A percentile compares a stretch with the other conserved stretches of the same genome.
Conservation (phyloP, 2,329 filamentous ascomycete genomes). For the Westerdykella ornata region DNA sequence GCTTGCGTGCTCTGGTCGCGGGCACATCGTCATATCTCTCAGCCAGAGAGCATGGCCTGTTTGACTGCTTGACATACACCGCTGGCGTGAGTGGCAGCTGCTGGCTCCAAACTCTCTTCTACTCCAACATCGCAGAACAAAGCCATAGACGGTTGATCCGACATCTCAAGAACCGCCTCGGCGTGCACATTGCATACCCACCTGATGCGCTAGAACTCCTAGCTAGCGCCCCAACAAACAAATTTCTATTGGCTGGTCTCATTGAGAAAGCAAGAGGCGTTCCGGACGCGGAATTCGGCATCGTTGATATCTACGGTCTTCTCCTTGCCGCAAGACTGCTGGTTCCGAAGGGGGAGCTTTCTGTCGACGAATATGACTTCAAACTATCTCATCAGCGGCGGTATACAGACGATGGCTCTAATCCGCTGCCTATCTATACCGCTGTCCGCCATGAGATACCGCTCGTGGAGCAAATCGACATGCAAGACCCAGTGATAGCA, state of each 20-base stretch:
- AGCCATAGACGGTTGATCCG: conserved; percentile 65
- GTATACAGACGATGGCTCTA: conserved; percentile 67
- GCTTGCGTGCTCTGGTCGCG: conserved; percentile 80
- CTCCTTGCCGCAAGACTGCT: conserved; percentile 77
- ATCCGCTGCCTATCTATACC: conserved; percentile 91
- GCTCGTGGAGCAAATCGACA: conserved; percentile 45
- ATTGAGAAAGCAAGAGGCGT: conserved; percentile 89
- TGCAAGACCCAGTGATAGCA: conserved; percentile 28
- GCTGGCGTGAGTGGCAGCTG: conserved; percentile 93
- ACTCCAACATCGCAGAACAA: conserved; percentile 67
- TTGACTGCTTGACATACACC: conserved; percentile 91
- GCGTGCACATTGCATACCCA: conserved; percentile 87
- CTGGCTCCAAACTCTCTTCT: conserved; percentile 85
- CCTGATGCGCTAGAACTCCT: conserved; percentile 74
- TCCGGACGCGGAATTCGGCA: conserved; percentile 70
- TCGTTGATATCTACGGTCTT: conserved; percentile 90
- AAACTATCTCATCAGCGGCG: conserved; percentile 83
- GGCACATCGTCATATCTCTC: conserved; percentile 83
- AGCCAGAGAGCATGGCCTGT: conserved; percentile 76
- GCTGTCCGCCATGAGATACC: conserved; percentile 95
- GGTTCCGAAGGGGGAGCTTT: conserved; percentile 77
- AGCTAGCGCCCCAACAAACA: conserved; percentile 86
- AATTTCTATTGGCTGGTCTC: conserved; percentile 77
- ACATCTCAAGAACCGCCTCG: conserved; percentile 78
- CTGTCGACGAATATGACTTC: conserved; percentile 69